Base-by-base conservation (phyloP, 352 stramenopile species). In the Phytophthora cryptogea region DNA sequence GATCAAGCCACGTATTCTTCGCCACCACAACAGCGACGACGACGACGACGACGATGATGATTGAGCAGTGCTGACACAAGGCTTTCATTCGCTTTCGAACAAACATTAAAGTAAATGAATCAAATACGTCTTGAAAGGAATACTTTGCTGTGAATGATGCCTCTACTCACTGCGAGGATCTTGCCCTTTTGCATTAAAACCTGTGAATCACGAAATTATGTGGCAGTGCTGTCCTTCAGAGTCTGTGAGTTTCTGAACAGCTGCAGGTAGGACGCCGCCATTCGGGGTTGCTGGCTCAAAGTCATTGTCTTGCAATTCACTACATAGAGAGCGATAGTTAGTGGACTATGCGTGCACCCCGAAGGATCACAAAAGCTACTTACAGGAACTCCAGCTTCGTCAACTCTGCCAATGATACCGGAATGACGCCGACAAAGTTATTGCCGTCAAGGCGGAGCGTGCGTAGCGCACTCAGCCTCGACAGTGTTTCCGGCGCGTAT, bases 391-490 rank as follows among this genome's bases (percentile, higher is more conserved):
- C 59, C 4, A 91, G 60, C 5, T 74, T 72, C 1, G 43, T 58
- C 40, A 91, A 62, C 32, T 72, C 54, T 1, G 70, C 66, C 20
- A 89, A 41, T 4, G 75, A 75, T 27, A 58, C 17, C 4, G 81
- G 81, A 26, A 91, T 54, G 8, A 41, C 8, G 0, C 81, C 79
- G 1, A 74, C 36, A 39, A 91, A 76, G 30, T 70, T 65, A 43
- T 91, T 91, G 43, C 61, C 59, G 40, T 91, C 72, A 28, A 91
- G 70, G 10, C 73, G 75, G 26, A 91, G 67, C n/a, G 75, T 63
- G 2, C 66, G 65, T 8, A 91, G 50, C 0, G 46, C 36, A n/a
- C 27, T 42, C 4, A 91, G 55, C 14, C 40, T 35, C 0, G 77
- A 83, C 3, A 89, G 13, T 7, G 75, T 85, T 36, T 69, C 47